Base-by-base conservation (phyloP, 225 moss, liverwort and hornwort species). In the Anthoceros angustus region DNA sequence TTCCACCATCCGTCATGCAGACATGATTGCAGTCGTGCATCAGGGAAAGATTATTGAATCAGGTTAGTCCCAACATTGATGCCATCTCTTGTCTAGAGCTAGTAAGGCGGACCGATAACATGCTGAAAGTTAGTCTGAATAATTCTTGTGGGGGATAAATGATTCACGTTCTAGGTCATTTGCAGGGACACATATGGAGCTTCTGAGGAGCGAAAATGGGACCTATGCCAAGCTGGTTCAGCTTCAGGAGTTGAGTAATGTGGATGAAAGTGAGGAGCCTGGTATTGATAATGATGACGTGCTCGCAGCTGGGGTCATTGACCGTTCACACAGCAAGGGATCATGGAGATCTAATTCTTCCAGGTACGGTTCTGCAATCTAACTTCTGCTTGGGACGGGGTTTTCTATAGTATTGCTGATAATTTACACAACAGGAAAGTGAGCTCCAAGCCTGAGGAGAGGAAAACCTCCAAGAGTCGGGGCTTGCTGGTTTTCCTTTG, bases 21-120 rank as follows among this genome's bases (percentile, higher is more conserved):
- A 87, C 72, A 79, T 87, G 39, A 98, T 98, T 48, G 88, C 91
- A 43, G 91, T 98, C 70, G 86, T 98, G 32, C 80, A 98, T 70
- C 75, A 84, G 69, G 95, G 95, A 43, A 70, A 78, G 5, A 88
- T 98, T 25, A 91, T 88, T 62, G 91, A 98, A 84, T 84, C 80
- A n/a, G 95, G 95, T 91, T 73, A 63, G 39, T 24, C 2, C 11
- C 14, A 0, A 63, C 14, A 39, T 24, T 3, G 18, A 11, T 48
- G 43, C 43, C 43, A 45, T 45, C 43, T 12, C 12, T 6, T 48
- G 5, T 12, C 2, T 12, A 12, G 46, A 48, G 46, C 46, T 46
- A 46, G 16, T 2, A 0, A 46, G 2, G 2, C 45, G 45, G 62
- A 11, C 62, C 25, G 5, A 11, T 24, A 38, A 20, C 20, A 21